These are phyloP conservation scores for Musa itinerans DNA, from an alignment of 176 grass and related monocot genomes.

Conservation along the genomic window DNA sequence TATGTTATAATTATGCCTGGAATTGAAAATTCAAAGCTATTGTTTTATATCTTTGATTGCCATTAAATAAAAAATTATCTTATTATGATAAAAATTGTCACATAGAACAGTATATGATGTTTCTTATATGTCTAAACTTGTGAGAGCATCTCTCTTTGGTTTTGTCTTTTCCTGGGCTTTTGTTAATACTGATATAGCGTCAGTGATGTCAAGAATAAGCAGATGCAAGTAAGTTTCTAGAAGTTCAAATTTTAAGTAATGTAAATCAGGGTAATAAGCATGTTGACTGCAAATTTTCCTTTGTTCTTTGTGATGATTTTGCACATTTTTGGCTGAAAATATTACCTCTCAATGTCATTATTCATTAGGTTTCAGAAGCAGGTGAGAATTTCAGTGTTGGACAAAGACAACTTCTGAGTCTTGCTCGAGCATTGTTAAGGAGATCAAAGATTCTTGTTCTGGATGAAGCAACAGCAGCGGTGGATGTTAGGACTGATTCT, in stretches of 20 bases:
- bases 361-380: constrained; percentile 70
- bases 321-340: not conserved
- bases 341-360: not conserved
- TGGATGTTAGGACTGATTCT: constrained; percentile 95
- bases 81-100: too few species aligned
- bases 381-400: constrained; percentile 99
- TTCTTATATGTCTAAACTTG: too few species aligned
- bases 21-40: too few species aligned
- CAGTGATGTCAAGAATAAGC: too few species aligned
- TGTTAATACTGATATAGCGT: too few species aligned
- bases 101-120: too few species aligned
- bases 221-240: too few species aligned
- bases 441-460: constrained; percentile 97
- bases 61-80: too few species aligned
- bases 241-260: not conserved
- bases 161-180: too few species aligned
- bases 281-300: not conserved
- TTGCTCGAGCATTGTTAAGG: constrained; percentile 83
- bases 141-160: too few species aligned
- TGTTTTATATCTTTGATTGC: too few species aligned
- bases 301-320: not conserved
- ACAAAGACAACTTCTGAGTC: constrained; percentile 83
- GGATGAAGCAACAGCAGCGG: constrained; percentile 93
- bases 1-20: too few species aligned
- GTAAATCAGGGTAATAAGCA: not conserved